Evolutionary conservation across 441 rosid species (phyloP), one percentile per base, ranked within the genome.

Genomic region (Mallotus repandus): DNA sequence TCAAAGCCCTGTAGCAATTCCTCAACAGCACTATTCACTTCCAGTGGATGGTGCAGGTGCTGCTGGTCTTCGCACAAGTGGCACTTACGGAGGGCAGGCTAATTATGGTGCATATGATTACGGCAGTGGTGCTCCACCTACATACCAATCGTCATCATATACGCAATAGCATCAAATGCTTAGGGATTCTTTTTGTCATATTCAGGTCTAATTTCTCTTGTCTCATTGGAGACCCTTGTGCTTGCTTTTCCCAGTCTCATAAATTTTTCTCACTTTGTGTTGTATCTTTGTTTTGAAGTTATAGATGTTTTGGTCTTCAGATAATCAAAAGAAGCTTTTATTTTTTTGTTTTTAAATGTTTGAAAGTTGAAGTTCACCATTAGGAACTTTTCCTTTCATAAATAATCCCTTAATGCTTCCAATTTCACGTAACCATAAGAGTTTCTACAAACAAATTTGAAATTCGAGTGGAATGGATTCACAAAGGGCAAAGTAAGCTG

Each of bases 51-150:
- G 62, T 67, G 38, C 77, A 19, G 72, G 77, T 38, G 70, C 69
- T 55, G 60, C 80, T 16, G 78, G 77, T 41, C 71, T 65, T 43
- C 82, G 80, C 7, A 50, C 77, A 50, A 60, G 77, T 68, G 57
- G 82, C 70, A 69, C 81, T 15, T 79, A 80, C 68, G 83, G 76
- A 6, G 81, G 78, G 18, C 88, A 81, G 76, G 59, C 81, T 50
- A 78, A 70, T 65, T 87, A 83, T 64, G 77, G 74, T 32, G 63
- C 77, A 2, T 87, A 83, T 25, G 88, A 86, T 64, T 85, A 85
- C 69, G 65, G 76, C 48, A 38, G 83, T 55, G 82, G 76, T 14
- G 78, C 79, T 2, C 80, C 78, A 1, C 63, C 85, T 18, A 46
- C 75, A 0, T 82, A 79, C 66, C 90, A 81, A 50, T 79, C 90